Base-by-base conservation (phyloP, 2,329 filamentous ascomycete genomes). In the Neopestalotiopsis rosae region DNA sequence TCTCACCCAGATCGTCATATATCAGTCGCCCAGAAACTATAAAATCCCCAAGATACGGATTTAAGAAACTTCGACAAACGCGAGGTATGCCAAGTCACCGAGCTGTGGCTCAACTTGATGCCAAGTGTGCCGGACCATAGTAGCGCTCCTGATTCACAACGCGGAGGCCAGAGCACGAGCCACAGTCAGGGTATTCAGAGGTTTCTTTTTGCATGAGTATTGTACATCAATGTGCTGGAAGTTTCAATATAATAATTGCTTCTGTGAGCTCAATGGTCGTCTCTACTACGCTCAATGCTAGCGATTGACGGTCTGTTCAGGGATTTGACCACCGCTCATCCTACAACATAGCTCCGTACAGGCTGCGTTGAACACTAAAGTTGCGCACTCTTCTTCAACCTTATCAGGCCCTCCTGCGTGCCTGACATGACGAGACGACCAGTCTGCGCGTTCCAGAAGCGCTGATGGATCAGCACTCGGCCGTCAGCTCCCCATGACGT, bases 401-500 rank as follows among this genome's bases (percentile, higher is more conserved):
- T 28, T 6, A 70, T 64, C 14, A 69, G 24, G n/a, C 67, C 70
- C 13, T 71, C 69, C 59, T 71, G 69, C 7, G 40, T 32, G 14
- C 69, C 30, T 20, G 67, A 64, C 63, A 69, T 38, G n/a, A 70
- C 57, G 6, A 71, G 38, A n/a, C 65, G 45, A 3, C 67, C 67
- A 12, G 56, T 67, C 30, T 28, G 9, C 20, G 14, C 30, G 17
- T 65, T 49, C 58, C 38, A 68, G 7, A 56, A 66, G 24, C 65
- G 63, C 64, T 70, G 68, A 10, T 71, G 61, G 17, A 72, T 34
- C 10, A 70, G 28, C 12, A 70, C 67, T 5, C 70, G 62, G 2
- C 68, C 70, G 3, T 68, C 66, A 1, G 40, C 61, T 7, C 69
- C 72, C 69, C 71, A 73, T 1, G 70, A 65, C 4, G 72, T 72